Evolutionary conservation across 768 basidiomycete genomes (phyloP).

Genomic region (Termitomyces sp.): DNA sequence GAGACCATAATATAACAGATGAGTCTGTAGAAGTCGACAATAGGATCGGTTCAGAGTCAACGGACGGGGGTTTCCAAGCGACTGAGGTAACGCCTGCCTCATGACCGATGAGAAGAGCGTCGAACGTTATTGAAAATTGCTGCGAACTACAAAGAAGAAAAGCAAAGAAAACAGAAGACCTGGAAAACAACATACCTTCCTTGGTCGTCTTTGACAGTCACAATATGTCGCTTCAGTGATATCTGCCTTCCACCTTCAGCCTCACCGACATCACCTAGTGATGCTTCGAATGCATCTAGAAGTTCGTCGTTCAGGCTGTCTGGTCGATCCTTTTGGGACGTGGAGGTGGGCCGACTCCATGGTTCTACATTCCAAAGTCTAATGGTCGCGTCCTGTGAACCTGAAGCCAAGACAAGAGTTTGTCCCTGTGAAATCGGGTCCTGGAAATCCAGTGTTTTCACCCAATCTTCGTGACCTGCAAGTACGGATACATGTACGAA

Average conservation of each 20-base stretch:
- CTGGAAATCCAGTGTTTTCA: slow-evolving; percentile 75
- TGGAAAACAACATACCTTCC: slow-evolving; percentile 30
- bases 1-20: slow-evolving; percentile 93
- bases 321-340: slow-evolving; percentile 13
- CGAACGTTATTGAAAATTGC: slow-evolving; percentile 82
- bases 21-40: slow-evolving; percentile 96
- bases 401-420: slow-evolving; percentile 81
- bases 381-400: slow-evolving; percentile 93
- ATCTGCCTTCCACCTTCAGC: slow-evolving; percentile 80
- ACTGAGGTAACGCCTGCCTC: slow-evolving; percentile 89
- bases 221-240: slow-evolving; percentile 80
- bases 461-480: slow-evolving; percentile 95
- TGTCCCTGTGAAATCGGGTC: slow-evolving; percentile 27
- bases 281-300: slow-evolving; percentile 85
- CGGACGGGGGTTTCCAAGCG: slow-evolving; percentile 63
- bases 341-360: slow-evolving; percentile 30
- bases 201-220: slow-evolving; percentile 55
- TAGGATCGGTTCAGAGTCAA: slow-evolving; percentile 44
- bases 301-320: slow-evolving; percentile 62
- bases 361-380: slow-evolving; percentile 86
- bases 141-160: slow-evolving; percentile 23
- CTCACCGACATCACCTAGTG: slow-evolving; percentile 67
- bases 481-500: slow-evolving; percentile 59
- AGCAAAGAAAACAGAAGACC: neutral
- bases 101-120: slow-evolving; percentile 94